These are phyloP conservation scores for Citrus medica DNA, from an alignment of 345 rosid genomes.

Conservation along the genomic window DNA sequence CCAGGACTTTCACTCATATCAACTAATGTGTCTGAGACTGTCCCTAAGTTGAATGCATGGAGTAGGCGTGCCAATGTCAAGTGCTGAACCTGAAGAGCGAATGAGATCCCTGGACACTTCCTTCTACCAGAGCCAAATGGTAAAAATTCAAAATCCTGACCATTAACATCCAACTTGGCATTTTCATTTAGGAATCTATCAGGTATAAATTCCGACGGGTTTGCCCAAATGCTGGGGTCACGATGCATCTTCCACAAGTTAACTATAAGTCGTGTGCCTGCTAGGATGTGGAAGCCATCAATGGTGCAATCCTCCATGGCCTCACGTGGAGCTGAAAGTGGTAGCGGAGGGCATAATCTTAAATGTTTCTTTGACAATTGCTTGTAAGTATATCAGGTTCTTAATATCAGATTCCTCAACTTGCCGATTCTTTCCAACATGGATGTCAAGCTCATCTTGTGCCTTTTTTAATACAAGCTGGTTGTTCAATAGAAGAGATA, in stretches of 20 bases:
- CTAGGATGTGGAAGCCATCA: constrained; percentile 24
- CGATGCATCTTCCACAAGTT: constrained; percentile 32
- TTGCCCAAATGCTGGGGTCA: constrained; percentile 18
- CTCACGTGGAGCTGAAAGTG: constrained; percentile 24
- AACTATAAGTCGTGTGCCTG: constrained; percentile 27
- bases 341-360: constrained; percentile 31
- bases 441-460: constrained; percentile 27
- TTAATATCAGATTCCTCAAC: constrained; percentile 42
- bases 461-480: constrained; percentile 26
- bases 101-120: constrained; percentile 28
- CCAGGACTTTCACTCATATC: constrained; percentile 30
- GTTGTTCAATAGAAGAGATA: constrained; percentile 39
- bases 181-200: constrained; percentile 27
- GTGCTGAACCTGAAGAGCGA: constrained; percentile 22
- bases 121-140: constrained; percentile 37
- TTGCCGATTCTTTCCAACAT: constrained; percentile 26
- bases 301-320: constrained; percentile 33
- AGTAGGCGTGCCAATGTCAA: constrained; percentile 26
- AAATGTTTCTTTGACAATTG: constrained; percentile 47
- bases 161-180: constrained; percentile 15
- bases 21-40: not conserved
- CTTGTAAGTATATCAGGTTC: constrained; percentile 33
- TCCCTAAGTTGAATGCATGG: constrained; percentile 23
- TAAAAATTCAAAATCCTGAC: constrained; percentile 23
- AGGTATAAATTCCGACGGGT: constrained; percentile 21